phyloP scores from a whole-genome alignment of 2,329 filamentous ascomycete genomes.

The Penicillium vulpinum region DNA sequence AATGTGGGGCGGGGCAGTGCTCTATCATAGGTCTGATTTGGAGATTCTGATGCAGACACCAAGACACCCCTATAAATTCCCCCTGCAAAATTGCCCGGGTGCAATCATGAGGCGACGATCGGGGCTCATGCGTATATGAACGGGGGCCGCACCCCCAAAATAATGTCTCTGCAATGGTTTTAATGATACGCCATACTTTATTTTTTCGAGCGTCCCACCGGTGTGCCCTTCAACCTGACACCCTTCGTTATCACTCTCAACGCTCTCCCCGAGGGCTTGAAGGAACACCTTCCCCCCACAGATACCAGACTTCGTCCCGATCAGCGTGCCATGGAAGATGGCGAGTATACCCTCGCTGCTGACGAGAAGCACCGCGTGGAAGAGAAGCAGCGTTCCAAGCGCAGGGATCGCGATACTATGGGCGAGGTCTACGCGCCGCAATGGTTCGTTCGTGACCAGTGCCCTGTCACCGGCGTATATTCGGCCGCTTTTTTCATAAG shows the following conservation, averaged over 20 bases:
- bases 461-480: slow-evolving; percentile 72
- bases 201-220: slow-evolving; percentile 71
- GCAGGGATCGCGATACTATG: slow-evolving; percentile 69
- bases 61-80: no score
- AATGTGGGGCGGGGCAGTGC: no score
- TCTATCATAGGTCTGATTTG: no score
- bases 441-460: slow-evolving; percentile 77
- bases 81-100: no score
- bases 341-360: slow-evolving; percentile 91
- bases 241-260: slow-evolving; percentile 95
- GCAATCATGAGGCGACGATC: no score
- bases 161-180: no score
- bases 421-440: slow-evolving; percentile 81
- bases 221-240: slow-evolving; percentile 95
- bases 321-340: slow-evolving; percentile 97
- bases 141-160: no score
- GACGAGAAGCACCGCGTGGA: slow-evolving; percentile 93
- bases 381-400: slow-evolving; percentile 78
- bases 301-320: slow-evolving; percentile 92
- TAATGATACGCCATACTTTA: no score
- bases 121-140: no score
- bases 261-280: slow-evolving; percentile 80
- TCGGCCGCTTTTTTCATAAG: slow-evolving; percentile 10
- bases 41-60: no score
- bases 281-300: slow-evolving; percentile 78